phyloP scores from a whole-genome alignment of 2,329 filamentous ascomycete species.

The Metarhizium humberi region DNA sequence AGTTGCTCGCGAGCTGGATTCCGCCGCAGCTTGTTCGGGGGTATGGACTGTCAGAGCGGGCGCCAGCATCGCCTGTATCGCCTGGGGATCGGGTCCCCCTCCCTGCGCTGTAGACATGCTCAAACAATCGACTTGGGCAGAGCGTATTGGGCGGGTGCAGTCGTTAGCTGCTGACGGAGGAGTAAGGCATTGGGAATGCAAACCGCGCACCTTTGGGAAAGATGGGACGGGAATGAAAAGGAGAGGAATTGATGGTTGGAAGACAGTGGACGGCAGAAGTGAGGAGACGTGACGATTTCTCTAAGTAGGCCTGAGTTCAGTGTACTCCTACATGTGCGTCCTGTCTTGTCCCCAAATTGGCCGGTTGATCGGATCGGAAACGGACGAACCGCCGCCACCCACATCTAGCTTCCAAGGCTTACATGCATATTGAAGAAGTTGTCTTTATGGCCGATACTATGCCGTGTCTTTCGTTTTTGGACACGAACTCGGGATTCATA shows the following conservation, averaged over 20 bases:
- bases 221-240: background rate
- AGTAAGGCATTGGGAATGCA: background rate
- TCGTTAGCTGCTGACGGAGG: background rate
- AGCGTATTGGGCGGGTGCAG: background rate
- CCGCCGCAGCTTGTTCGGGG: background rate
- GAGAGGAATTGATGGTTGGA: no score
- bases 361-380: no score
- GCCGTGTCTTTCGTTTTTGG: no score
- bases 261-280: background rate
- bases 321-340: no score
- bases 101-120: slow-evolving; percentile 3
- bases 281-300: background rate
- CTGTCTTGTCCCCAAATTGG: no score
- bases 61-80: background rate
- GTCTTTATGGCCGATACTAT: no score
- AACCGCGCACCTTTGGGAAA: background rate
- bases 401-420: no score
- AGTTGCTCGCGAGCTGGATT: background rate
- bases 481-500: no score
- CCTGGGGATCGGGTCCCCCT: background rate
- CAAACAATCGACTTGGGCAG: background rate
- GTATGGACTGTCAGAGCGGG: background rate
- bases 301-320: no score
- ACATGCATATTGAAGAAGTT: no score
- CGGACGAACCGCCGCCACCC: no score